These are phyloP conservation scores for Collybia nuda DNA, from an alignment of 768 basidiomycete species.

Conservation along the genomic window DNA sequence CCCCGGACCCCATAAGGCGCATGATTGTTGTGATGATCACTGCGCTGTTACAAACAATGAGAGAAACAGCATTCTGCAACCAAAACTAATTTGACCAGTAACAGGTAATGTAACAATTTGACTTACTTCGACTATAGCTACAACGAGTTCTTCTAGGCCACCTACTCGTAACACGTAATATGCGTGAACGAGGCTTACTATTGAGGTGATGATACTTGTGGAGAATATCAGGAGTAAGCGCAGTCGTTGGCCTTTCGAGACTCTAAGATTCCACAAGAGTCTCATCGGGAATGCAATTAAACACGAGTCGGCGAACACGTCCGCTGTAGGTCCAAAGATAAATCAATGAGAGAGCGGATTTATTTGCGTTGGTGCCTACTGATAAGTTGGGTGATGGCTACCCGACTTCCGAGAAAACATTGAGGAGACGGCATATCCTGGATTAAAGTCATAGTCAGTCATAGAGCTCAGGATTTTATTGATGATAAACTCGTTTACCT, in stretches of 20 bases:
- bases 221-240: constrained; percentile 43
- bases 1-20: not conserved
- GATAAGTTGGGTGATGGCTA: constrained; percentile 44
- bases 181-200: constrained; percentile 35
- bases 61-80: constrained; percentile 31
- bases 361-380: constrained; percentile 29
- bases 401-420: constrained; percentile 37
- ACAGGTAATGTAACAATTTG: not conserved
- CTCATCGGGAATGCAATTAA: constrained; percentile 41
- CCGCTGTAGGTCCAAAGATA: constrained; percentile 28
- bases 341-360: not conserved
- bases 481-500: constrained; percentile 7
- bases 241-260: constrained; percentile 28
- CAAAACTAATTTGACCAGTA: not conserved
- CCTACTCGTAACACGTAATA: constrained; percentile 25
- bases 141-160: constrained; percentile 19
- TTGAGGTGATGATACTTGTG: constrained; percentile 36
- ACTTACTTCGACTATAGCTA: constrained; percentile 37
- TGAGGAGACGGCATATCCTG: constrained; percentile 28
- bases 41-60: constrained; percentile 41
- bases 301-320: constrained; percentile 36
- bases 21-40: constrained; percentile 27
- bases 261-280: constrained; percentile 36
- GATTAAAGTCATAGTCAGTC: constrained; percentile 20
- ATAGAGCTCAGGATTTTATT: not conserved